Percentiles rank a stretch among this genome's conserved stretches.
phyloP scores from a whole-genome alignment of 2,329 filamentous ascomycete genomes.

The Periconia digitata region DNA sequence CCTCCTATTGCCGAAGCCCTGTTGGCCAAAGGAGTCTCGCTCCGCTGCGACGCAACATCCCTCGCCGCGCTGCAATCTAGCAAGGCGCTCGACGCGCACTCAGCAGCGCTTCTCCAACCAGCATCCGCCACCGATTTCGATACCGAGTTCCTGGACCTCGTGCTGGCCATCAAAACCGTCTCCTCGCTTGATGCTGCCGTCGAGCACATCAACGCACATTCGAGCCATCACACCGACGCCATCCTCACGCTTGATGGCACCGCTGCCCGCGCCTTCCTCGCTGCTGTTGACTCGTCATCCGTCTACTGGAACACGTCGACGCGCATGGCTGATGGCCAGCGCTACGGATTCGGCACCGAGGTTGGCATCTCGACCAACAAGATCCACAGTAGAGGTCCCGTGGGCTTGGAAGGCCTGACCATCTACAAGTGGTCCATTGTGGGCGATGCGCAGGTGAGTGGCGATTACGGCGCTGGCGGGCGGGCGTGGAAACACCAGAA shows the following conservation, averaged over 20 bases:
- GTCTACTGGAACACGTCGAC: slow-evolving; percentile 98
- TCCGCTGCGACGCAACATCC: slow-evolving; percentile 75
- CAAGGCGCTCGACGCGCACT: slow-evolving; percentile 43
- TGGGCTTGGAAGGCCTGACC: slow-evolving; percentile 89
- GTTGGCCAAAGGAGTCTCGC: slow-evolving; percentile 72
- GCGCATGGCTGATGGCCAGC: slow-evolving; percentile 92
- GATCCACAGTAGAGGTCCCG: slow-evolving; percentile 90
- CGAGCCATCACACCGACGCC: slow-evolving; percentile 90
- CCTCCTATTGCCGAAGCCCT: slow-evolving; percentile 74
- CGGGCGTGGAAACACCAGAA: slow-evolving; percentile 60
- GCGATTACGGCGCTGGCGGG: slow-evolving; percentile 65
- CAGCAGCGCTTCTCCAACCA: slow-evolving; percentile 58
- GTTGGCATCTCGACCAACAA: slow-evolving; percentile 99
- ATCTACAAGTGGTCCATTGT: slow-evolving; percentile 96
- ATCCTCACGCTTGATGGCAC: slow-evolving; percentile 73
- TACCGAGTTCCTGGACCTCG: slow-evolving; percentile 87
- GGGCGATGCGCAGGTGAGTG: slow-evolving; percentile 79
- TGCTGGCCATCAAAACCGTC: slow-evolving; percentile 81
- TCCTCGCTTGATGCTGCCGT: slow-evolving; percentile 67
- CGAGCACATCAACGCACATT: slow-evolving; percentile 86
- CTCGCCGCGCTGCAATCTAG: slow-evolving; percentile 62
- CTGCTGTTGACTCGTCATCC: slow-evolving; percentile 81
- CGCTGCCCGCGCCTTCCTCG: slow-evolving; percentile 80
- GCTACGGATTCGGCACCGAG: slow-evolving; percentile 96
- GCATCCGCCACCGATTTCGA: slow-evolving; percentile 72